Evolutionary conservation across 2,329 filamentous ascomycete species (phyloP), one percentile per base, ranked within the genome.

Genomic region (Aspergillus ochraceoroseus): DNA sequence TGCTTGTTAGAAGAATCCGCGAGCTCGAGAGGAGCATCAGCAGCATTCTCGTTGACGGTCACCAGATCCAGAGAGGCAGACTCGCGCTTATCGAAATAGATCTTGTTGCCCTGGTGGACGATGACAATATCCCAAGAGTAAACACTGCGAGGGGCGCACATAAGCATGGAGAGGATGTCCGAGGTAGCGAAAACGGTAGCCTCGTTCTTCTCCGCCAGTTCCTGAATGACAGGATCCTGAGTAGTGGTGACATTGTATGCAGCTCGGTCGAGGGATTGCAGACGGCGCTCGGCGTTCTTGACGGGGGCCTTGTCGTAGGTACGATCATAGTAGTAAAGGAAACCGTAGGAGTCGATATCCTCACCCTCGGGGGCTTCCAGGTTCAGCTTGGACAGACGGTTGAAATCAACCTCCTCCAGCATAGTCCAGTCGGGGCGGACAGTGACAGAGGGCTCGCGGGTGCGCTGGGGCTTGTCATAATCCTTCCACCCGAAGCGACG

Each of bases 81-180:
- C 47, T 95, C 89, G 53, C 92, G 87, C 82, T 98, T 98, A 77
- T 98, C 92, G 53, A 98, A 82, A 80, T 88, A 98, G 68, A 98
- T 82, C 79, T 95, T 95, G 80, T 89, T 86, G 66, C 85, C 87
- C 66, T 94, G 87, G 67, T 86, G 83, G 49, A 87, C 75, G 61
- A 98, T 94, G 63, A 98, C 84, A 58, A 98, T 83, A 68, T 98
- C 92, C 92, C 92, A 98, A 29, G 89, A 89, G 75, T 96, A 96
- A 49, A 98, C 87, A 43, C 87, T 95, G 59, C 94, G 87, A 44
- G 92, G 86, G 36, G 92, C 82, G 71, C 92, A 98, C 92, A 98
- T 98, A 58, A 98, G 83, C 88, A 95, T 96, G 53, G 90, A 96
- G 45, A 98, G 80, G 58, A 98, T 89, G 70, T 84, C 95, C 68